Conservation (phyloP, 371 early-diverging fungal species). For the Ordospora pajunii region DNA sequence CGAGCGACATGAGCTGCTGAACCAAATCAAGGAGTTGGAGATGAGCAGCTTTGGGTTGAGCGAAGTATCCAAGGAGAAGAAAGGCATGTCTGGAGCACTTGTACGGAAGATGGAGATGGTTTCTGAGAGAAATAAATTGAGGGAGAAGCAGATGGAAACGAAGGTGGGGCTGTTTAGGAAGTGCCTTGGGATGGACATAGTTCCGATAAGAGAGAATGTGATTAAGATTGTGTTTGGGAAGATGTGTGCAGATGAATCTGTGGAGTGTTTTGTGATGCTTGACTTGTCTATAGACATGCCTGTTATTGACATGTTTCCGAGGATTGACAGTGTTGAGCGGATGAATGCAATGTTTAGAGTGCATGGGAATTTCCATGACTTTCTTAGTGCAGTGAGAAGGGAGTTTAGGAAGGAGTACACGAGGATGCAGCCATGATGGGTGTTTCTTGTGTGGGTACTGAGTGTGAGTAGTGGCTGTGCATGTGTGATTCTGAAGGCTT, state of each 20-base stretch:
- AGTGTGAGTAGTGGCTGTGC: background rate
- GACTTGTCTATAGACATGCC: conserved; percentile 18
- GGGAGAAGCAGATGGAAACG: conserved; percentile 6
- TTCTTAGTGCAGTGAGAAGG: conserved; percentile 16
- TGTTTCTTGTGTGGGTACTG: background rate
- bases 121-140: background rate
- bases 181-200: conserved; percentile 40
- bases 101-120: conserved; percentile 1
- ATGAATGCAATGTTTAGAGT: conserved; percentile 9
- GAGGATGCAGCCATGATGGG: background rate
- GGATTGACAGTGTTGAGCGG: conserved; percentile 28
- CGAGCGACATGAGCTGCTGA: conserved; percentile 25
- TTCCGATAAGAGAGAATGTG: background rate
- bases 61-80: background rate
- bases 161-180: conserved; percentile 14
- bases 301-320: conserved; percentile 30
- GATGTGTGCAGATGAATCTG: conserved; percentile 9
- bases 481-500: background rate
- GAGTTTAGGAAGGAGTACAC: conserved; percentile 27
- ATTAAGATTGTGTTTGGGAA: conserved; percentile 31
- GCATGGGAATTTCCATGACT: conserved; percentile 23
- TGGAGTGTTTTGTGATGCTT: conserved; percentile 32
- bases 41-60: background rate
- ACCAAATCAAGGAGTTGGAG: conserved; percentile 36
- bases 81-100: background rate